Conservation (phyloP, 2,329 filamentous ascomycete genomes). For the Thermomyces lanuginosus region DNA sequence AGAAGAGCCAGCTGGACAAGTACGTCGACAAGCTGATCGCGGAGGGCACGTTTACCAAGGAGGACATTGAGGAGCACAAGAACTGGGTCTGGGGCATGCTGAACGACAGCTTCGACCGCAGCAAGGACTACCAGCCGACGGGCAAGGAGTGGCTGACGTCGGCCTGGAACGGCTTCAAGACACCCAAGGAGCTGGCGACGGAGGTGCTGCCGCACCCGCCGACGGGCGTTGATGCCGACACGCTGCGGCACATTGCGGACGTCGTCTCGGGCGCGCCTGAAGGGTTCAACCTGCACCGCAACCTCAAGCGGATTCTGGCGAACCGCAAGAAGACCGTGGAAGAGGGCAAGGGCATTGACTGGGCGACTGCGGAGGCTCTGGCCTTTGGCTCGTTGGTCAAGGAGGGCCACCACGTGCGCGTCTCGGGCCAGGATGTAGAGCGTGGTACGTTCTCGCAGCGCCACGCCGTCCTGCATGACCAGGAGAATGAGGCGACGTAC, state of each 20-base stretch:
- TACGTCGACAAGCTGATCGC: slow-evolving; percentile 83
- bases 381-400: slow-evolving; percentile 82
- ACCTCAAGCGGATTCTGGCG: slow-evolving; percentile 86
- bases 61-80: slow-evolving; percentile 97
- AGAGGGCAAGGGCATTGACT: slow-evolving; percentile 91
- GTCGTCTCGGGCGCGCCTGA: slow-evolving; percentile 66
- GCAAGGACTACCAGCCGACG: slow-evolving; percentile 91
- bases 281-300: slow-evolving; percentile 77
- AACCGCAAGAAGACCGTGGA: slow-evolving; percentile 81
- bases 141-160: slow-evolving; percentile 98
- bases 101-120: slow-evolving; percentile 91
- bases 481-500: slow-evolving; percentile 83
- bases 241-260: slow-evolving; percentile 65
- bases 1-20: slow-evolving; percentile 71
- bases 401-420: slow-evolving; percentile 91
- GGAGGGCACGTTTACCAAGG: slow-evolving; percentile 90
- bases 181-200: slow-evolving; percentile 86
- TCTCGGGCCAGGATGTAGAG: slow-evolving; percentile 97
- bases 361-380: slow-evolving; percentile 89
- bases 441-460: slow-evolving; percentile 98
- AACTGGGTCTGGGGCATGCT: slow-evolving; percentile 99
- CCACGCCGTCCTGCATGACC: slow-evolving; percentile 93
- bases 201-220: slow-evolving; percentile 86
- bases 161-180: slow-evolving; percentile 99
- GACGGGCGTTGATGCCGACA: slow-evolving; percentile 59